A percentile compares a stretch with the other conserved stretches of the same genome.
These are phyloP conservation scores for Boletus rubescentipes DNA, from an alignment of 768 basidiomycete genomes.

Conservation along the genomic window DNA sequence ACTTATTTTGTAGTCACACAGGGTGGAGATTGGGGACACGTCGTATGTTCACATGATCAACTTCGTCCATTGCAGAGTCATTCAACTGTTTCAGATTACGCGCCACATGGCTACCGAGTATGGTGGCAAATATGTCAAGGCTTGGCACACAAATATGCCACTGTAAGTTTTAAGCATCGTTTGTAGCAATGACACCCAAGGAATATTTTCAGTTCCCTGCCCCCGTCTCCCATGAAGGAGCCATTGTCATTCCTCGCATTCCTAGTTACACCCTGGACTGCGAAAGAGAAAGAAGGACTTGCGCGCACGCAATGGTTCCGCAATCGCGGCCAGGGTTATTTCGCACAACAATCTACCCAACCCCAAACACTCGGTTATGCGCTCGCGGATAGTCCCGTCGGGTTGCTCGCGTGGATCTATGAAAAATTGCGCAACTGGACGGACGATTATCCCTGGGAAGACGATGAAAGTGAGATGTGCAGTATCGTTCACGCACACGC, in stretches of 20 bases:
- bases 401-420: slow-evolving; percentile 51
- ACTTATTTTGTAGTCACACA: slow-evolving; percentile 37
- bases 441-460: slow-evolving; percentile 53
- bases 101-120: slow-evolving; percentile 33
- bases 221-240: slow-evolving; percentile 29
- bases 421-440: slow-evolving; percentile 48
- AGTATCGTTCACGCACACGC: background rate
- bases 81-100: slow-evolving; percentile 32
- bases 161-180: slow-evolving; percentile 31
- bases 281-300: slow-evolving; percentile 25
- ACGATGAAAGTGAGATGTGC: slow-evolving; percentile 49
- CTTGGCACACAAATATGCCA: slow-evolving; percentile 52
- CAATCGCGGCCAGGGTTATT: slow-evolving; percentile 30
- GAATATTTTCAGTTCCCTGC: slow-evolving; percentile 14
- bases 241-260: slow-evolving; percentile 30
- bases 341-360: slow-evolving; percentile 34
- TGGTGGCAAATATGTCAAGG: slow-evolving; percentile 45
- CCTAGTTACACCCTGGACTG: slow-evolving; percentile 26
- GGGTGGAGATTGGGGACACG: slow-evolving; percentile 49
- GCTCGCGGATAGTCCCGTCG: slow-evolving; percentile 55
- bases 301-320: slow-evolving; percentile 17
- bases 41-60: slow-evolving; percentile 26
- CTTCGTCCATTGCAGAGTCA: background rate
- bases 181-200: background rate
- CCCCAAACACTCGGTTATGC: slow-evolving; percentile 54